A percentile compares a stretch with the other conserved stretches of the same genome.
These are phyloP conservation scores for Amaranthus palmeri DNA, from an alignment of 148 eudicot genomes.

Conservation along the genomic window DNA sequence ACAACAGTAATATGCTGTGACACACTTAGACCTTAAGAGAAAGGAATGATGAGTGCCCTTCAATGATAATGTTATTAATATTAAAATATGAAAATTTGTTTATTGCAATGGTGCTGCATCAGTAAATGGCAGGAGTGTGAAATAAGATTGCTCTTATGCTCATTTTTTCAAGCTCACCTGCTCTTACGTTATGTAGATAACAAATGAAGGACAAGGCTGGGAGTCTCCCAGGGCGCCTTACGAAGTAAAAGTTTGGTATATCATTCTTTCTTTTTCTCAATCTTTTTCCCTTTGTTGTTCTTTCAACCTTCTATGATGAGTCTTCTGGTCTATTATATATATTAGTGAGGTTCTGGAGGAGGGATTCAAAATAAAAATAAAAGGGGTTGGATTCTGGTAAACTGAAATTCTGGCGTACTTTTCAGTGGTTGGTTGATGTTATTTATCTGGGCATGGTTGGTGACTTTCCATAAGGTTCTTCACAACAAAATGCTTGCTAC, in stretches of 20 bases:
- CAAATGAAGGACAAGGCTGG: constrained; percentile 89
- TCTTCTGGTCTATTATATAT: background rate
- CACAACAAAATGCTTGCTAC: background rate
- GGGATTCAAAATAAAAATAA: too few species aligned
- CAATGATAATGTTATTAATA: background rate
- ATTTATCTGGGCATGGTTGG: background rate
- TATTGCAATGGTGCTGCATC: too few species aligned
- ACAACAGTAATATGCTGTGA: background rate
- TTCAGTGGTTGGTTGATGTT: too few species aligned
- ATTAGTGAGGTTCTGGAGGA: background rate
- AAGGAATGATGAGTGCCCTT: background rate
- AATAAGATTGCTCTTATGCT: background rate
- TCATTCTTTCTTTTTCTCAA: constrained; percentile 1
- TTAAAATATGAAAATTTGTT: background rate
- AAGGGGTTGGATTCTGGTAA: too few species aligned
- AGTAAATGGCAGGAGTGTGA: too few species aligned
- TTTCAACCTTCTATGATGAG: background rate
- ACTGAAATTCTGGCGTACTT: too few species aligned
- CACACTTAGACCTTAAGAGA: background rate
- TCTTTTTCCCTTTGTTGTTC: constrained; percentile 11
- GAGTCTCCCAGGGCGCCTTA: constrained; percentile 97
- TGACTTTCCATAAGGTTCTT: background rate
- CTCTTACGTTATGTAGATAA: constrained; percentile 44
- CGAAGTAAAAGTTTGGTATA: constrained; percentile 89
- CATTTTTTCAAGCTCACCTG: background rate